These are phyloP conservation scores for Colletotrichum chlorophyti DNA, from an alignment of 2,329 filamentous ascomycete genomes.

Conservation along the genomic window DNA sequence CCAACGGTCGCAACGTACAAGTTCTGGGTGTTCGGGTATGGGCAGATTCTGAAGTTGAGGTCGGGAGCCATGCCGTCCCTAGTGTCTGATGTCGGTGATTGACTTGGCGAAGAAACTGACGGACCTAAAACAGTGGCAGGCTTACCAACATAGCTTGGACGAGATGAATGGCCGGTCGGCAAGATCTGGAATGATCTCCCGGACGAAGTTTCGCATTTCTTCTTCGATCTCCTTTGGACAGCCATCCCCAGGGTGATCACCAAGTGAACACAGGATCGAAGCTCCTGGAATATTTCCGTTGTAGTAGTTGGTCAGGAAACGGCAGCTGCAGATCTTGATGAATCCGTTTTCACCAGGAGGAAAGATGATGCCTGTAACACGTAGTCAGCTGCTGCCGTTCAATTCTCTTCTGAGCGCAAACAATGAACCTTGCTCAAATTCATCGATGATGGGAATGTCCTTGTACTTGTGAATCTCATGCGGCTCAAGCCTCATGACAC, in stretches of 20 bases:
- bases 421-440: conserved; percentile 31
- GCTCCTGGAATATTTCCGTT: conserved; percentile 31
- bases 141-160: conserved; percentile 63
- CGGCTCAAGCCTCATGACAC: conserved; percentile 66
- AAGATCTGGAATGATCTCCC: conserved; percentile 56
- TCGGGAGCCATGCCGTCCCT: conserved; percentile 40
- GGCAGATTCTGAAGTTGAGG: conserved; percentile 35
- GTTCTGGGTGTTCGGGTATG: conserved; percentile 32
- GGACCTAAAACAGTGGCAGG: conserved; percentile 15
- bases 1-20: conserved; percentile 59
- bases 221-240: conserved; percentile 57
- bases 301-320: conserved; percentile 56
- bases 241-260: conserved; percentile 38
- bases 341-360: conserved; percentile 55
- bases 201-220: conserved; percentile 58
- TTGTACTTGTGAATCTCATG: conserved; percentile 62
- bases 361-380: conserved; percentile 54
- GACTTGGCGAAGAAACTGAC: neutral
- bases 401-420: neutral
- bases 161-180: conserved; percentile 54
- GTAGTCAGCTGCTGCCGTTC: neutral
- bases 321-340: conserved; percentile 62
- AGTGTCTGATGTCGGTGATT: neutral
- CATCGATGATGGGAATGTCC: conserved; percentile 42
- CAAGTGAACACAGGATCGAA: conserved; percentile 31